A percentile compares a stretch with the other conserved stretches of the same genome.
Conservation (phyloP, 1,284 basidiomycete species). For the Singerocomus inundabilis region DNA sequence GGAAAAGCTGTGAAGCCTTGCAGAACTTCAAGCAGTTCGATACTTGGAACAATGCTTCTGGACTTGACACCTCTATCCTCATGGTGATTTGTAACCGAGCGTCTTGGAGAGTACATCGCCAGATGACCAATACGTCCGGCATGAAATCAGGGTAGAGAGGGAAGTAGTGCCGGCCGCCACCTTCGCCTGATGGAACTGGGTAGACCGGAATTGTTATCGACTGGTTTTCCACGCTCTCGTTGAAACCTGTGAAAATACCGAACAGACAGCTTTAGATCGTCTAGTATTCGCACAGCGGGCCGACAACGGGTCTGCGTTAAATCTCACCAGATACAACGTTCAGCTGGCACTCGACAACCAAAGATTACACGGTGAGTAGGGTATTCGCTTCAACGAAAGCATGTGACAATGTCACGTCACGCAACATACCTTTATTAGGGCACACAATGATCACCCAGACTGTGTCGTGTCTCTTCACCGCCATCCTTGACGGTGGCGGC, state of each 20-base stretch:
- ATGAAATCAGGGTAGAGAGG: neutral
- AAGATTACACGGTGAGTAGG: too few species aligned
- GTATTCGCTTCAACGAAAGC: neutral
- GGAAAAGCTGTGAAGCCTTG: neutral
- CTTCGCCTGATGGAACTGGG: neutral
- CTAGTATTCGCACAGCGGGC: too few species aligned
- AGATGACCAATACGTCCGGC: neutral
- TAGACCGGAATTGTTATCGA: neutral
- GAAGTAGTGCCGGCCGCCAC: neutral
- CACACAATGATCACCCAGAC: conserved; percentile 1
- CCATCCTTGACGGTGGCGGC: conserved; percentile 15
- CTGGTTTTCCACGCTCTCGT: neutral
- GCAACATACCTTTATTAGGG: conserved; percentile 15
- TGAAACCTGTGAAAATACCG: neutral
- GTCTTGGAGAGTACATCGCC: neutral
- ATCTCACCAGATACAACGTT: neutral
- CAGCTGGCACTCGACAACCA: too few species aligned
- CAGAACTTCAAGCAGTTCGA: neutral
- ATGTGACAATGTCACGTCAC: conserved; percentile 22
- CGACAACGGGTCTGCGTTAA: too few species aligned
- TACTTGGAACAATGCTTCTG: neutral
- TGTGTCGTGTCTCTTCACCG: conserved; percentile 6
- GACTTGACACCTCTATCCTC: neutral
- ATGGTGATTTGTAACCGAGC: neutral
- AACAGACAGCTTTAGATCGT: neutral